Conservation (phyloP, 768 basidiomycete genomes). For the Sistotremastrum suecicum region DNA sequence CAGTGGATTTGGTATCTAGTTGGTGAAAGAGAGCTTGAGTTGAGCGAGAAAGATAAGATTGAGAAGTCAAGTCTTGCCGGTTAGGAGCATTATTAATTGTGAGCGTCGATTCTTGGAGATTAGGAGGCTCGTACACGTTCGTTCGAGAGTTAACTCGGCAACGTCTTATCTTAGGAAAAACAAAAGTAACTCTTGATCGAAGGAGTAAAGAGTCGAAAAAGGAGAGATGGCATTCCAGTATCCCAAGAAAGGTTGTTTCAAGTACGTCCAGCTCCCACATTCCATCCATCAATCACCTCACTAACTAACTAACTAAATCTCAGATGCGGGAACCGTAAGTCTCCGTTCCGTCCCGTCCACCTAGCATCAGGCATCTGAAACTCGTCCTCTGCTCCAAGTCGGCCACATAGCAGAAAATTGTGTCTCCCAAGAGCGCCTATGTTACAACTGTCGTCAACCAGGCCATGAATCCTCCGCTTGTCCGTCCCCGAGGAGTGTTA, state of each 20-base stretch:
- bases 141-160: no score
- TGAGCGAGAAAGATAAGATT: no score
- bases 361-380: slow-evolving; percentile 6
- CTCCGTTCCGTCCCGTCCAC: slow-evolving; percentile 19
- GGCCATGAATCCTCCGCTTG: slow-evolving; percentile 87
- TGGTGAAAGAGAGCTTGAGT: no score
- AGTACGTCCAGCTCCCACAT: slow-evolving; percentile 24
- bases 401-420: slow-evolving; percentile 92
- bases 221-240: slow-evolving; percentile 66
- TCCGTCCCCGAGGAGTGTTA: slow-evolving; percentile 66
- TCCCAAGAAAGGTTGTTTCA: slow-evolving; percentile 83
- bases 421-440: slow-evolving; percentile 75
- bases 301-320: not conserved
- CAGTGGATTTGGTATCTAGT: no score
- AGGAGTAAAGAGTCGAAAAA: not conserved
- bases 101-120: no score
- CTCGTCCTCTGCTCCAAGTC: slow-evolving; percentile 30
- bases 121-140: no score
- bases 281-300: no score
- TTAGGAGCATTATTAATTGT: no score
- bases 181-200: no score
- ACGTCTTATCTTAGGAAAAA: no score
- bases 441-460: slow-evolving; percentile 92
- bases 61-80: no score
- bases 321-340: slow-evolving; percentile 57